Base-by-base conservation (phyloP, 2,329 filamentous ascomycete genomes). In the Trichoderma hamatum region DNA sequence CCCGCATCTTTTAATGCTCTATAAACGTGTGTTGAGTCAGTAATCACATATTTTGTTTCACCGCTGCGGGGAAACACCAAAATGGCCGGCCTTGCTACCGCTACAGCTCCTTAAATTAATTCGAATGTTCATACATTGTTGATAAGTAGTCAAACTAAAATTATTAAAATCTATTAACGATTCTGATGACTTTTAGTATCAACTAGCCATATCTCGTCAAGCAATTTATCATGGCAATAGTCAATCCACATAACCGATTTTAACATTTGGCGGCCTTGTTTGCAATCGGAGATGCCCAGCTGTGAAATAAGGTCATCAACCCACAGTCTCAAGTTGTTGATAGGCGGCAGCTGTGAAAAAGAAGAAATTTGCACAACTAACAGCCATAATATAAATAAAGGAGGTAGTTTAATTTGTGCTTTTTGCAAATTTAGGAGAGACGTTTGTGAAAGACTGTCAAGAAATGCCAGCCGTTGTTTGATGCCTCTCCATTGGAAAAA, bases 401-500 rank as follows among this genome's bases (percentile, higher is more conserved):
- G 46, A 24, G 46, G 46, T 5, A 11, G n/a, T 49, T 11, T n/a
- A n/a, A 4, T 13, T 13, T 24, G 46, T 4, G 46, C 21, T 11
- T 21, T 13, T 13, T 21, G n/a, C n/a, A 49, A 24, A 19, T 24
- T 24, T 13, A 24, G 24, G 1, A 49, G n/a, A 21, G 46, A 49
- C 3, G 3, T 13, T 11, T 24, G 46, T 3, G 46, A 49, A 24
- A 49, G 46, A 24, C 6, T 1, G 11, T 49, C 46, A 11, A 49
- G 46, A 24, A 7, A 13, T 24, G n/a, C 46, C 3, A 5, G 69
- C n/a, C 72, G 65, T 14, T 72, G 67, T 24, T 68, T 73, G 56
- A 74, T 72, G 21, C 67, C 70, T 2, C 72, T 56, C 71, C 72
- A 74, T 1, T 69, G 62, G 13, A 72, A 73, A 43, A 75, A 75